Evolutionary conservation across 2,329 filamentous ascomycete genomes (phyloP).

Genomic region (Fragosphaeria purpurea): DNA sequence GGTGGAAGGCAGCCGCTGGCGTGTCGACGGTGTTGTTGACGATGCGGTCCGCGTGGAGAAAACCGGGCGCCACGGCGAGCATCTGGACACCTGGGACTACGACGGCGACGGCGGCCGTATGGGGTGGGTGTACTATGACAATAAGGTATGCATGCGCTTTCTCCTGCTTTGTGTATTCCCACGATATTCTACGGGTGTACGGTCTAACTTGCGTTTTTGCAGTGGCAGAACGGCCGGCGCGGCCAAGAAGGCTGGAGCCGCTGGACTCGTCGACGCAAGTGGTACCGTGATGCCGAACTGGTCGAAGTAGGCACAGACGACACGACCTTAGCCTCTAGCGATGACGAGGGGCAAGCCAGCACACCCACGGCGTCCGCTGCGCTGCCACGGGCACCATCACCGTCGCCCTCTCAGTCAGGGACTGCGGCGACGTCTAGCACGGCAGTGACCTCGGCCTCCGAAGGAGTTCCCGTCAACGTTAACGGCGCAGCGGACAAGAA

Average conservation of each 20-base stretch:
- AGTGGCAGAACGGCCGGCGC: slow-evolving; percentile 85
- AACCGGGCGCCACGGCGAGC: slow-evolving; percentile 15
- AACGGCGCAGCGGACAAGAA: slow-evolving; percentile 8
- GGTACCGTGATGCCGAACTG: slow-evolving; percentile 92
- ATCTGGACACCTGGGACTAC: slow-evolving; percentile 37
- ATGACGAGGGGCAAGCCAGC: slow-evolving; percentile 33
- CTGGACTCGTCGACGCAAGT: slow-evolving; percentile 88
- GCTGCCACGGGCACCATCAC: slow-evolving; percentile 3
- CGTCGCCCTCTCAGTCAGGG: slow-evolving; percentile 6
- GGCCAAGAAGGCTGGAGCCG: slow-evolving; percentile 86
- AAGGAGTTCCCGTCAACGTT: neutral
- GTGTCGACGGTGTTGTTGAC: slow-evolving; percentile 64
- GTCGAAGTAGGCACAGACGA: slow-evolving; percentile 54
- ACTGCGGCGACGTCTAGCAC: slow-evolving; percentile 1
- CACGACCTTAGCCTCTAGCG: slow-evolving; percentile 19
- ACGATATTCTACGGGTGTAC: neutral
- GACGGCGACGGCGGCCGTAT: slow-evolving; percentile 52
- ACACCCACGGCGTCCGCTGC: slow-evolving; percentile 22
- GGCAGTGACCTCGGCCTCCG: neutral
- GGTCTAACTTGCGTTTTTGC: neutral
- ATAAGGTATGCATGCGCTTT: slow-evolving; percentile 54
- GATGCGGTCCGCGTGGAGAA: slow-evolving; percentile 25
- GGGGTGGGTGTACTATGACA: slow-evolving; percentile 97
- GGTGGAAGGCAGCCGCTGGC: slow-evolving; percentile 80
- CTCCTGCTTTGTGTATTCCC: too few species aligned